phyloP scores from a whole-genome alignment of 148 eudicot genomes.

The Rhododendron ovatum region DNA sequence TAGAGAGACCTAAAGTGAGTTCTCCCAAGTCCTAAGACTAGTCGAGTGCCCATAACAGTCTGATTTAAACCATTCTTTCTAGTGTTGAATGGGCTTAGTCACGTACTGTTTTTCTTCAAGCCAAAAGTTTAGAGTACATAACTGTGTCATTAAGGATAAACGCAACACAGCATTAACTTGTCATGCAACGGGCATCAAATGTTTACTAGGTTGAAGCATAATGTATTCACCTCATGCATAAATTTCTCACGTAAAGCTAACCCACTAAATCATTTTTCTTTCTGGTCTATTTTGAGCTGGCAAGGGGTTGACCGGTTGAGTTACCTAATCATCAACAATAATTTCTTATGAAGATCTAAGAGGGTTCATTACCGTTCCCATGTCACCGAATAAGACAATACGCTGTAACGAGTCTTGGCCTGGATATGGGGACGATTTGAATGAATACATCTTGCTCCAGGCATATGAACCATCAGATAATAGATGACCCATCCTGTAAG shows the following conservation, averaged over 20 bases:
- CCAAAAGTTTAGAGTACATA: background rate
- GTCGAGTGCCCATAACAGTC: background rate
- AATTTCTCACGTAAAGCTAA: background rate
- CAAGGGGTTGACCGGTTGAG: background rate
- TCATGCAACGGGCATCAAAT: background rate
- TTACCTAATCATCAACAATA: background rate
- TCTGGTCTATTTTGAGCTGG: background rate
- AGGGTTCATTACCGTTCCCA: conserved; percentile 71
- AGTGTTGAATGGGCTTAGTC: background rate
- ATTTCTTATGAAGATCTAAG: background rate
- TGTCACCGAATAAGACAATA: conserved; percentile 78
- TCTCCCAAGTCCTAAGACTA: background rate
- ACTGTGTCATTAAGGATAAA: background rate
- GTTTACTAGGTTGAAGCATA: background rate
- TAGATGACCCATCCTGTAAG: conserved; percentile 69
- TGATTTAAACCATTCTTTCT: background rate
- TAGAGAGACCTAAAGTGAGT: background rate
- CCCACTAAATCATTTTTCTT: background rate
- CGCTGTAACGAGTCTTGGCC: conserved; percentile 86
- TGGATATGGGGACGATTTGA: conserved; percentile 73
- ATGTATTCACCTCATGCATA: background rate
- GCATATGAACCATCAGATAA: conserved; percentile 53
- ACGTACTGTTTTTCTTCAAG: background rate
- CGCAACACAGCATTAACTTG: background rate
- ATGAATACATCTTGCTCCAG: conserved; percentile 72